phyloP scores from a whole-genome alignment of 2,329 filamentous ascomycete species.

The Nothophaeocryptopus gaeumannii region DNA sequence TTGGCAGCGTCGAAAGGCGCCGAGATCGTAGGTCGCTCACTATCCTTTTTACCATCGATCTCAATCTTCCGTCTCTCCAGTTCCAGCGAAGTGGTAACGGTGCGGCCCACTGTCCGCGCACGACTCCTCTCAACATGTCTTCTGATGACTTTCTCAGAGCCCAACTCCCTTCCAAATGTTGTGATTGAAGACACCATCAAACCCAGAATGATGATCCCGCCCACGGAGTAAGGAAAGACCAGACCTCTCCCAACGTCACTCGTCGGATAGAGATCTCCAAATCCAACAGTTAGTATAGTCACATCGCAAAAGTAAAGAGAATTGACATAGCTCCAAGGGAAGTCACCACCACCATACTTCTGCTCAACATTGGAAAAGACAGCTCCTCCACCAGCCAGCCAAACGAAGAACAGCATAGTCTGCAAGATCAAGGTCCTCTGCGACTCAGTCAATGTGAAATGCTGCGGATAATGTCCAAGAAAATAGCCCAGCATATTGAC shows the following conservation, averaged over 20 bases:
- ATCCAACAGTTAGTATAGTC: constrained; percentile 60
- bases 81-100: constrained; percentile 53
- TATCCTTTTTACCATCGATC: neutral
- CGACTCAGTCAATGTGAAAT: constrained; percentile 73
- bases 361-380: constrained; percentile 69
- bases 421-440: constrained; percentile 89
- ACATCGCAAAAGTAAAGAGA: constrained; percentile 67
- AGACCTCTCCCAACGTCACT: constrained; percentile 63
- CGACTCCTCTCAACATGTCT: constrained; percentile 57
- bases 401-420: constrained; percentile 80
- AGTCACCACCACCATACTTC: constrained; percentile 30
- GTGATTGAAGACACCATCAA: constrained; percentile 78
- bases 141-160: constrained; percentile 60
- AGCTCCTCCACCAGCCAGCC: constrained; percentile 72
- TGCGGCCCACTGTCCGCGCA: constrained; percentile 53
- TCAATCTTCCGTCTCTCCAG: constrained; percentile 32
- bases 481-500: constrained; percentile 77
- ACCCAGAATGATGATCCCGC: constrained; percentile 81
- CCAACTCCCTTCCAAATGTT: constrained; percentile 60
- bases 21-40: constrained; percentile 14
- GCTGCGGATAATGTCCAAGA: constrained; percentile 70
- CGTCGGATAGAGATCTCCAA: constrained; percentile 59
- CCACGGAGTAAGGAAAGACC: constrained; percentile 77
- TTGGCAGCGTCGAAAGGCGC: constrained; percentile 16
- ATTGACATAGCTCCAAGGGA: constrained; percentile 69